These are phyloP conservation scores for Allium fistulosum DNA, from an alignment of 106 monocot species.

Conservation along the genomic window DNA sequence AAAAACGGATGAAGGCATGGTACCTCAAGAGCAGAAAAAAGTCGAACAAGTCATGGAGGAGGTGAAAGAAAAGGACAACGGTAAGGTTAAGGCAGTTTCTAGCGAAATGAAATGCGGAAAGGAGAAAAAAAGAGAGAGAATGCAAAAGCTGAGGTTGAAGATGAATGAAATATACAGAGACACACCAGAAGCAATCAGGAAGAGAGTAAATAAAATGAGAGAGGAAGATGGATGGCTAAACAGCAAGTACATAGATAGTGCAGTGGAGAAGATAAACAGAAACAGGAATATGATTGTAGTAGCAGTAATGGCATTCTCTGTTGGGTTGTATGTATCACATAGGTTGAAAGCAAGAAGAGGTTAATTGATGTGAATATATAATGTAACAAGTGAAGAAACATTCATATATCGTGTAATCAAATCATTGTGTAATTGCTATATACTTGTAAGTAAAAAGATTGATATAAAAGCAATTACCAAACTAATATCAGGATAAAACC, in stretches of 20 bases:
- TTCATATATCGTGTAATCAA: too few species aligned
- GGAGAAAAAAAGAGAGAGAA: neutral
- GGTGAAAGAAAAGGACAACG: neutral
- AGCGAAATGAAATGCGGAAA: too few species aligned
- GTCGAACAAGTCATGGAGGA: neutral
- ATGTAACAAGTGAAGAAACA: neutral
- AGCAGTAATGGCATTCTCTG: slow-evolving; percentile 28
- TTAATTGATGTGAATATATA: neutral
- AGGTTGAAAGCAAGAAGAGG: slow-evolving; percentile 14
- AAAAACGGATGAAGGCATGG: neutral
- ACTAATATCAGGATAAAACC: too few species aligned
- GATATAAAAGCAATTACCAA: too few species aligned
- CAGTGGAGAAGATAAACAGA: slow-evolving; percentile 16
- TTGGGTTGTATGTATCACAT: slow-evolving; percentile 27
- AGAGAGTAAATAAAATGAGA: neutral
- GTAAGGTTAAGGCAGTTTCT: neutral
- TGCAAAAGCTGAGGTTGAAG: slow-evolving; percentile 1
- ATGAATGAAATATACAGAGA: neutral
- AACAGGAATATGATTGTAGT: slow-evolving; percentile 32
- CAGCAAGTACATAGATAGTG: slow-evolving; percentile 6
- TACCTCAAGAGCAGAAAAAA: neutral
- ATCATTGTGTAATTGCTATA: too few species aligned
- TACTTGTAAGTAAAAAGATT: too few species aligned
- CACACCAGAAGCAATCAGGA: slow-evolving; percentile 2
- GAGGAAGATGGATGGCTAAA: slow-evolving; percentile 5